These are phyloP conservation scores for Fusarium sp. DNA, from an alignment of 2,329 filamentous ascomycete species.

Conservation along the genomic window DNA sequence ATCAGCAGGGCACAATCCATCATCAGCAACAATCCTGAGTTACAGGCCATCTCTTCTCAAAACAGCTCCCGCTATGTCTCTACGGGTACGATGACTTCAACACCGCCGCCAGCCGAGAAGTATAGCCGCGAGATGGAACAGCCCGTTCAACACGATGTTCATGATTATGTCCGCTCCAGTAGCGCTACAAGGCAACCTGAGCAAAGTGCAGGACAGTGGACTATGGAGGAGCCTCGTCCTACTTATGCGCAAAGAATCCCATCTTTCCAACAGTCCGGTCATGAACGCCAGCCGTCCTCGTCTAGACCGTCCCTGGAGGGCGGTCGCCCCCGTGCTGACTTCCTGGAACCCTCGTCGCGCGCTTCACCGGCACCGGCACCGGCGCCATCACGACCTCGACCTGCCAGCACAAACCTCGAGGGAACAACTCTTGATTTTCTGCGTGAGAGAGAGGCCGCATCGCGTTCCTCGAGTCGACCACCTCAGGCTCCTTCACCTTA, in stretches of 20 bases:
- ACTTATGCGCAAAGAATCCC: slow-evolving; percentile 36
- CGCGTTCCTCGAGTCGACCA: slow-evolving; percentile 53
- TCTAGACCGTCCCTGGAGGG: slow-evolving; percentile 47
- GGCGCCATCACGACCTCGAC: slow-evolving; percentile 68
- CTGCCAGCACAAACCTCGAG: slow-evolving; percentile 84
- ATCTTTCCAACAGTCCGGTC: slow-evolving; percentile 45
- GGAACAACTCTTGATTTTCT: slow-evolving; percentile 82
- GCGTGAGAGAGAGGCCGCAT: slow-evolving; percentile 76
- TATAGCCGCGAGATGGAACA: slow-evolving; percentile 33
- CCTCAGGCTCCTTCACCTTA: slow-evolving; percentile 56
- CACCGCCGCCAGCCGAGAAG: slow-evolving; percentile 63
- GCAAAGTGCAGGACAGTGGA: slow-evolving; percentile 23
- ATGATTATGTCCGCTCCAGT: slow-evolving; percentile 45
- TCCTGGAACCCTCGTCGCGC: slow-evolving; percentile 41
- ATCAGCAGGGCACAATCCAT: slow-evolving; percentile 73
- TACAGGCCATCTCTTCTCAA: slow-evolving; percentile 67
- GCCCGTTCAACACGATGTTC: slow-evolving; percentile 34
- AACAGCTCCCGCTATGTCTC: slow-evolving; percentile 60
- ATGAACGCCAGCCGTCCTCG: slow-evolving; percentile 44
- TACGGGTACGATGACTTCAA: slow-evolving; percentile 83
- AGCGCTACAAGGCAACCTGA: slow-evolving; percentile 47
- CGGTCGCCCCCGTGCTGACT: slow-evolving; percentile 44
- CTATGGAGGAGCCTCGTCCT: slow-evolving; percentile 38
- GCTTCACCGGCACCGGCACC: slow-evolving; percentile 52
- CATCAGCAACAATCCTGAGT: slow-evolving; percentile 71